Evolutionary conservation across 345 rosid genomes (phyloP), one percentile per base, ranked within the genome.

Genomic region (Corchorus olitorius): DNA sequence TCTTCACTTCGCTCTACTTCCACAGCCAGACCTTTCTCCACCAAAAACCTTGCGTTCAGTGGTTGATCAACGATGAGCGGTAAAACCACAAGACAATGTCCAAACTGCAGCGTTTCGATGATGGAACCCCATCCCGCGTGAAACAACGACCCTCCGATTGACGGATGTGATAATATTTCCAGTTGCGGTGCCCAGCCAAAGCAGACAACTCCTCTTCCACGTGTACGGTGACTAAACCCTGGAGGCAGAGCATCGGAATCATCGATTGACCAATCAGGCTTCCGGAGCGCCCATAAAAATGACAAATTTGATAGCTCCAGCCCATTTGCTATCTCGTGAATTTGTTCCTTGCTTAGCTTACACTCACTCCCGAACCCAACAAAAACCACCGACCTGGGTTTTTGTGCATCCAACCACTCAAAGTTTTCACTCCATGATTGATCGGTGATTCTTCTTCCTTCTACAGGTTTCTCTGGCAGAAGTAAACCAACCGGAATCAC

Each of bases 71-170:
- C 0, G 0, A 53, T 62, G 0, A 80, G 62, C 4, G 77, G 86
- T 17, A 78, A 59, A 15, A 78, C 19, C 49, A 76, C 48, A 0
- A 83, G 71, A 70, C 55, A 22, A 34, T 39, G 84, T 1, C 80
- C 84, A 69, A 75, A 75, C 41, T 78, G 78, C 59, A 77, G 20
- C 10, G 60, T 78, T 72, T 83, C 86, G 11, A 63, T 65, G 0
- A 79, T 34, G 6, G 77, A 83, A 49, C 75, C 75, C 83, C 81
- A 83, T 7, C 75, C 81, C 0, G 71, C 58, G 62, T 77, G 81
- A 65, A 69, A 69, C 63, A 80, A 70, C 0, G 81, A 56, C 0
- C 83, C 53, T 2, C 72, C 53, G 20, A 67, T 67, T 12, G 72
- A 46, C 8, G 72, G 55, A 17, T 67, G 72, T n/a, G 53, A 13